phyloP scores from a whole-genome alignment of 768 basidiomycete genomes.

The Xerocomellus chrysenteron region DNA sequence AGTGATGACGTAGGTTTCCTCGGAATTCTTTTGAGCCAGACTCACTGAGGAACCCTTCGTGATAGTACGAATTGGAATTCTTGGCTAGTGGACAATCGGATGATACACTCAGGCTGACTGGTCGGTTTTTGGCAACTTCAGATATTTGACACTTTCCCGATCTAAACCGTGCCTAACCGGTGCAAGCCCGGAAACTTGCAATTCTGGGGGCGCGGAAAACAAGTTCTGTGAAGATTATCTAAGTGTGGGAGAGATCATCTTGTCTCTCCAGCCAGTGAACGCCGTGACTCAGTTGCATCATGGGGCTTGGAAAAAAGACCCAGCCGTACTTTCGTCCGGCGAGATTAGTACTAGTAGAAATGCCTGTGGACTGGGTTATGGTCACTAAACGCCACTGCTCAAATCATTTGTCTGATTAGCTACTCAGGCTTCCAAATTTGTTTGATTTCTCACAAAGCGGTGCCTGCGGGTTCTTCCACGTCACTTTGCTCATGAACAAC shows the following conservation, averaged over 20 bases:
- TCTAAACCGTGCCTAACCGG: background rate
- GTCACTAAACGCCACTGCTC: background rate
- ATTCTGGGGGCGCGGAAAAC: background rate
- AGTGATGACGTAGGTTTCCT: slow-evolving; percentile 4
- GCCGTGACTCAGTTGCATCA: background rate
- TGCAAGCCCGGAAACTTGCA: background rate
- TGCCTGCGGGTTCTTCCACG: slow-evolving; percentile 15
- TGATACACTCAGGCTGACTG: background rate
- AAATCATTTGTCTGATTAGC: background rate
- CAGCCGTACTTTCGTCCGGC: background rate
- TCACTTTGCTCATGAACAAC: slow-evolving; percentile 21
- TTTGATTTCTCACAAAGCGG: background rate
- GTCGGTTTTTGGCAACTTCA: background rate
- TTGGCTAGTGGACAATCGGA: background rate
- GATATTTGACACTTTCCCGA: background rate
- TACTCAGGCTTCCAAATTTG: no score
- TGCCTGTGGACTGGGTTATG: background rate
- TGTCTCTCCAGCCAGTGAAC: background rate
- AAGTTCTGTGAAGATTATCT: background rate
- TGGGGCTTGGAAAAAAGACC: background rate
- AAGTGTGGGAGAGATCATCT: no score
- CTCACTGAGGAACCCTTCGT: background rate
- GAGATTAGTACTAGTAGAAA: background rate
- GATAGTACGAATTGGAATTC: background rate
- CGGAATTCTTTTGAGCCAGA: background rate